Evolutionary conservation across 1,284 basidiomycete genomes (phyloP).

Genomic region (Trichosporon faecale): DNA sequence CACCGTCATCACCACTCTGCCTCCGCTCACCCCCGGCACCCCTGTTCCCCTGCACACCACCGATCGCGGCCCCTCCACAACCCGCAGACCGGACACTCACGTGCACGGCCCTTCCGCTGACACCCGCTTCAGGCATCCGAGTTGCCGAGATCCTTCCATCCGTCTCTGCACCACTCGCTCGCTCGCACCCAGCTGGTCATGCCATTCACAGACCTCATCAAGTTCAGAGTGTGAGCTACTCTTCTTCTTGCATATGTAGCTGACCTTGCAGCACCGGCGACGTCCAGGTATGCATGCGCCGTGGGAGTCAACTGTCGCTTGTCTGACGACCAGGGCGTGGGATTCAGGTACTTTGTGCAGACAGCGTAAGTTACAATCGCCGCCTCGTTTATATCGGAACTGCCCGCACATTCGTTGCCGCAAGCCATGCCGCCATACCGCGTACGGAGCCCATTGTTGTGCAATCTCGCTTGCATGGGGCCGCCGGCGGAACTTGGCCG

Average conservation of each 20-base stretch:
- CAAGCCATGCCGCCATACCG: neutral
- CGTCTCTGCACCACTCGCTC: neutral
- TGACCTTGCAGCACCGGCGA: constrained; percentile 33
- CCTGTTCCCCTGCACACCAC: too few relatives aligned
- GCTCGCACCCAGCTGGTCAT: neutral
- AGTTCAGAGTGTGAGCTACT: constrained; percentile 43
- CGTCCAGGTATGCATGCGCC: constrained; percentile 35
- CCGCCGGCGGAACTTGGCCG: neutral
- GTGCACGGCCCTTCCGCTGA: neutral
- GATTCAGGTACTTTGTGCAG: constrained; percentile 42
- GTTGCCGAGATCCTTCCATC: constrained; percentile 8
- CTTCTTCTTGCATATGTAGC: neutral
- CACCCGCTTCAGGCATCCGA: neutral
- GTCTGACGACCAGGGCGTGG: constrained; percentile 35
- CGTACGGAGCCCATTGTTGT: neutral
- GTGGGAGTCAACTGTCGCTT: neutral
- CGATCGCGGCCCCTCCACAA: neutral
- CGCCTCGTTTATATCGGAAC: neutral
- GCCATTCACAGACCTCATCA: constrained; percentile 31
- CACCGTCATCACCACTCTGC: neutral
- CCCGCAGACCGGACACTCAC: neutral
- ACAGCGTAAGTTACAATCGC: constrained; percentile 32
- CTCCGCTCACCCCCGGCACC: neutral
- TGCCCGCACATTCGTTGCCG: neutral
- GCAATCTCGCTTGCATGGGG: constrained; percentile 1